Base-by-base conservation (phyloP, 257 asterid genomes). In the Salvia splendens region DNA sequence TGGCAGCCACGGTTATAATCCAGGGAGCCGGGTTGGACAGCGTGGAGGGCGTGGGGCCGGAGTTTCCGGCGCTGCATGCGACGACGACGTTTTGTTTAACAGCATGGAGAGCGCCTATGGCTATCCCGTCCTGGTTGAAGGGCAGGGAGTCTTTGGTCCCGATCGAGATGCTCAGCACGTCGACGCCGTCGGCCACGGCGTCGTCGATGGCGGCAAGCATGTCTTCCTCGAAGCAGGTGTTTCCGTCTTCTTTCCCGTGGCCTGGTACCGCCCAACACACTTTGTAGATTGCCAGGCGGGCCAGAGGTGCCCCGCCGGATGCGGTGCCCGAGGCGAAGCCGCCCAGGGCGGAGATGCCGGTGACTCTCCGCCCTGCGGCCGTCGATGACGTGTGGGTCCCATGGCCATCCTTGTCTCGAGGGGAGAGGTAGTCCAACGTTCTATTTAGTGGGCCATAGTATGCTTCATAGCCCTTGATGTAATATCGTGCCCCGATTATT, bases 351-450 rank as follows among this genome's bases (percentile, higher is more conserved):
- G 94, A 80, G 53, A 43, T 83, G 3, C 78, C 68, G 2, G 51
- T 67, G 9, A 88, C 92, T 8, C 67, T 46, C 9, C 86, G 80
- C 36, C 98, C 97, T 5, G 75, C 87, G 1, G 59, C 84, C 3
- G 92, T 90, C 5, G 99, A 93, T 0, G 97, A 61, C 0, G 99
- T 93, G 79, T 93, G 99, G 68, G 90, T 88, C 59, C 99, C 99
- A 61, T 93, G 99, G 4, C 99, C 99, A 64, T 90, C 99, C 72
- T 35, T 82, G 87, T 93, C 99, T 0, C 99, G 89, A 0, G 97
- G 95, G 38, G 99, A 93, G 53, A 8, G 76, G 69, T 47, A 84
- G 61, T 93, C 99, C 8, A 81, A 28, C 2, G 88, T 80, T 57
- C 74, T 68, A 73, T 93, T 88, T 2, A 90, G 81, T 5, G 86